phyloP scores from a whole-genome alignment of 106 monocot genomes.

The Cymbidium sinense region DNA sequence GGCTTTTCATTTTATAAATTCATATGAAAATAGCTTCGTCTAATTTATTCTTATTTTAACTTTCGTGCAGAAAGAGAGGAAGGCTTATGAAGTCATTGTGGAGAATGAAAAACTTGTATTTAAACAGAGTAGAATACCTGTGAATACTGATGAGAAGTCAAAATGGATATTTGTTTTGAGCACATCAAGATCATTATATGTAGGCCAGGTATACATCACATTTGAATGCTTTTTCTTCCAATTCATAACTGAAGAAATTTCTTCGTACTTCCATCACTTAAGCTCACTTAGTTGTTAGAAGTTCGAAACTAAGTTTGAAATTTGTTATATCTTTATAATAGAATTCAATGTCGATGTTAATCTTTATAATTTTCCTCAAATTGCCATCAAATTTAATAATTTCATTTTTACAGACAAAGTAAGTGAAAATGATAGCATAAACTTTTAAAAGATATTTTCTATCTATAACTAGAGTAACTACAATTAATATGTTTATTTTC shows the following conservation, averaged over 20 bases:
- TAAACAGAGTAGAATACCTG: constrained; percentile 26
- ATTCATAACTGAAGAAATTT: too few relatives aligned
- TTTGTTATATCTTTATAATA: background rate
- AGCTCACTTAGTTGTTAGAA: too few relatives aligned
- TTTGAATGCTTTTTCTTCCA: too few relatives aligned
- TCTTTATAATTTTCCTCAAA: too few relatives aligned
- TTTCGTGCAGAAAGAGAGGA: constrained; percentile 46
- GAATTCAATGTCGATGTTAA: background rate
- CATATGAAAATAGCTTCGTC: too few relatives aligned
- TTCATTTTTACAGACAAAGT: too few relatives aligned
- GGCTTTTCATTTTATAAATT: too few relatives aligned
- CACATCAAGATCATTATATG: constrained; percentile 62
- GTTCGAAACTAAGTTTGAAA: too few relatives aligned
- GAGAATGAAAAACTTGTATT: constrained; percentile 54
- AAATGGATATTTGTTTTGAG: constrained; percentile 91
- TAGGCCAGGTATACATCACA: constrained; percentile 47
- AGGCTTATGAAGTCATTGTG: constrained; percentile 67
- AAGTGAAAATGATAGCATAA: too few relatives aligned
- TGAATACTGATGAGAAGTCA: constrained; percentile 53
- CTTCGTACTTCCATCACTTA: too few relatives aligned
- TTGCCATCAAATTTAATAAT: too few relatives aligned
- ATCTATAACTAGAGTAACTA: background rate
- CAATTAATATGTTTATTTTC: background rate
- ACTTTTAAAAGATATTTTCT: too few relatives aligned
- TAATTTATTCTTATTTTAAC: background rate